Conservation (phyloP, 108 stramenopile genomes). For the Skeletonema marinoi region DNA sequence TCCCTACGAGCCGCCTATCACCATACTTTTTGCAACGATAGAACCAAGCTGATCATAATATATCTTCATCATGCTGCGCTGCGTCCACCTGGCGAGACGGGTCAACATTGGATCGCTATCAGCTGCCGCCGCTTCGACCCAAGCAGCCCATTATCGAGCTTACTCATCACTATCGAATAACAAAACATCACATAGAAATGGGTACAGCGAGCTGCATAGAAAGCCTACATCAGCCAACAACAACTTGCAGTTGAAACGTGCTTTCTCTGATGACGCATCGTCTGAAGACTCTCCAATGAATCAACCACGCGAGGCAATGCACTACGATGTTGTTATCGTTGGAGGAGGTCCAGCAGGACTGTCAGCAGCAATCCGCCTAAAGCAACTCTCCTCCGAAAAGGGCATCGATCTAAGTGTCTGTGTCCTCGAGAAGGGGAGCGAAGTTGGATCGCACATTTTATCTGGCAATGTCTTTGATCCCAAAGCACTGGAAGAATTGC, state of each 20-base stretch:
- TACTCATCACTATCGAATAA: constrained; percentile 1
- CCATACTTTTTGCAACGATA: too few relatives aligned
- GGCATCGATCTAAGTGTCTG: constrained; percentile 94
- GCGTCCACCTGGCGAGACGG: background rate
- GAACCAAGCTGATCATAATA: background rate
- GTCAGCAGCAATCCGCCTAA: constrained; percentile 92
- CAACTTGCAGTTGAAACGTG: background rate
- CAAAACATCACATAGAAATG: background rate
- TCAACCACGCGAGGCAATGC: constrained; percentile 82
- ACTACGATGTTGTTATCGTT: constrained; percentile 89
- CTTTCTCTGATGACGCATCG: background rate
- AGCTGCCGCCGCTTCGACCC: background rate
- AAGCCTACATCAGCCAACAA: background rate
- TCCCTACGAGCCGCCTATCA: background rate
- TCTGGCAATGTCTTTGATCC: constrained; percentile 99
- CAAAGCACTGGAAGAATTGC: constrained; percentile 92
- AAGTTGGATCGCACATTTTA: constrained; percentile 98
- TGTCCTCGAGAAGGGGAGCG: constrained; percentile 96
- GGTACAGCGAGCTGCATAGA: background rate
- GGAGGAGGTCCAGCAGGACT: constrained; percentile 95
- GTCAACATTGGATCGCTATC: background rate
- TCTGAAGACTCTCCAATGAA: background rate
- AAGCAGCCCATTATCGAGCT: background rate
- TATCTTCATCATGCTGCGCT: background rate
- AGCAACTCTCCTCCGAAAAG: constrained; percentile 90